Evolutionary conservation across 106 monocot genomes (phyloP), one percentile per base, ranked within the genome.

Genomic region (Cymbidium sinense): DNA sequence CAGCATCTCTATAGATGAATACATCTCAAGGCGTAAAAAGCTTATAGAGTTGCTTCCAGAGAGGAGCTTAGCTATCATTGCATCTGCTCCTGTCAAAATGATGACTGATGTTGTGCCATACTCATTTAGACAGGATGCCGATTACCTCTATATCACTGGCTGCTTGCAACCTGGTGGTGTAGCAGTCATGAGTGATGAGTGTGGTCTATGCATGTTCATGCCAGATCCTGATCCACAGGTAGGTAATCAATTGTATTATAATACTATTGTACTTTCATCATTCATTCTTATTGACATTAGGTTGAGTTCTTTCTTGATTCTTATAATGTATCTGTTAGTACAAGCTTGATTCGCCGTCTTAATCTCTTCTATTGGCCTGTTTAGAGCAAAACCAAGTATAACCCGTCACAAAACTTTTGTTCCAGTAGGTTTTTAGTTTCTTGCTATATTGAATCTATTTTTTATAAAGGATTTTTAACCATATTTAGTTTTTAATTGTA

Each of bases 51-150:
- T 89, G 69, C 88, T 98, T 80, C 96, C 96, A 37, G 88, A 87
- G 58, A 90, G 87, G 50, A 91, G 94, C 85, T 41, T 98, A 55
- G 91, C 96, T 64, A 90, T 98, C 34, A 76, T 98, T 82, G 94
- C 91, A 4, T 91, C 96, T 76, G 90, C 94, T 19, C 88, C 91
- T 13, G 85, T 92, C 44, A 91, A 98, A 83, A 98, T 98, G 96
- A 98, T 94, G 96, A 98, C 96, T 37, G 91, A 94, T 83, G 94
- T 98, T 25, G 96, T 92, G 69, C 96, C 94, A n/a, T 98, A 98
- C 62, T 2, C 89, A 39, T 94, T 94, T 76, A 85, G 96, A 86
- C 96, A 98, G 73, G 94, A 94, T 86, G 96, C 94, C n/a, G 91
- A 94, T 81, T 98, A 87, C 77, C 76, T 85, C 10, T 98, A 98